These are phyloP conservation scores for Xylariomycetidae sp. DNA, from an alignment of 2,329 filamentous ascomycete species.

Conservation along the genomic window DNA sequence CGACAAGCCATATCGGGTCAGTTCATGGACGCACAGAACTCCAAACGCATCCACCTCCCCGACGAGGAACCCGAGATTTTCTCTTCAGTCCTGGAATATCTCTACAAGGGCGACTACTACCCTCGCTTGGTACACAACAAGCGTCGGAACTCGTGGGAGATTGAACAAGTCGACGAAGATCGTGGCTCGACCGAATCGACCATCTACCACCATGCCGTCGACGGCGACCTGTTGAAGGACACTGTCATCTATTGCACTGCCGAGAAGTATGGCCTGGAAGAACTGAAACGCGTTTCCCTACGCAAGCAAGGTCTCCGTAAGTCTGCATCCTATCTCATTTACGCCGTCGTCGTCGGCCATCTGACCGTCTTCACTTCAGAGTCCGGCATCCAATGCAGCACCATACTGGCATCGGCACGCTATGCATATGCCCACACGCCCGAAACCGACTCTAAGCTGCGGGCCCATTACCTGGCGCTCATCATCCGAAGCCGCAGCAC, in stretches of 20 bases:
- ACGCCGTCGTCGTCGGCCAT: constrained; percentile 1
- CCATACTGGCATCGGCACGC: constrained; percentile 80
- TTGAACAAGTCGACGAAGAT: constrained; percentile 58
- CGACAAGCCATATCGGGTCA: constrained; percentile 57
- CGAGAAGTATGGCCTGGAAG: constrained; percentile 75
- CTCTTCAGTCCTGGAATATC: constrained; percentile 82
- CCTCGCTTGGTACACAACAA: constrained; percentile 80
- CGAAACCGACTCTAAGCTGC: constrained; percentile 82
- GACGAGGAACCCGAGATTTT: constrained; percentile 89
- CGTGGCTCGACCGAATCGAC: constrained; percentile 54
- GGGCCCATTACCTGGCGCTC: constrained; percentile 86
- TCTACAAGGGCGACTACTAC: constrained; percentile 93
- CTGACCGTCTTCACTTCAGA: constrained; percentile 35
- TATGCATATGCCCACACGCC: constrained; percentile 88
- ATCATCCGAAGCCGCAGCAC: constrained; percentile 84
- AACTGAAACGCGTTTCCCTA: constrained; percentile 78
- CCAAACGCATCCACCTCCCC: constrained; percentile 73
- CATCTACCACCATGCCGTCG: constrained; percentile 61
- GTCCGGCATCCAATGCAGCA: constrained; percentile 76
- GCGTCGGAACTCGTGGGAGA: constrained; percentile 71
- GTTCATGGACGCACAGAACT: constrained; percentile 51
- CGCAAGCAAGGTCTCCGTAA: constrained; percentile 82
- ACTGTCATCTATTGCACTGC: constrained; percentile 89
- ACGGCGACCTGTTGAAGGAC: constrained; percentile 73
- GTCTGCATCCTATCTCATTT: constrained; percentile 22